Conservation (phyloP, 208 protist genomes). For the Herpetomonas samuelpessoai region DNA sequence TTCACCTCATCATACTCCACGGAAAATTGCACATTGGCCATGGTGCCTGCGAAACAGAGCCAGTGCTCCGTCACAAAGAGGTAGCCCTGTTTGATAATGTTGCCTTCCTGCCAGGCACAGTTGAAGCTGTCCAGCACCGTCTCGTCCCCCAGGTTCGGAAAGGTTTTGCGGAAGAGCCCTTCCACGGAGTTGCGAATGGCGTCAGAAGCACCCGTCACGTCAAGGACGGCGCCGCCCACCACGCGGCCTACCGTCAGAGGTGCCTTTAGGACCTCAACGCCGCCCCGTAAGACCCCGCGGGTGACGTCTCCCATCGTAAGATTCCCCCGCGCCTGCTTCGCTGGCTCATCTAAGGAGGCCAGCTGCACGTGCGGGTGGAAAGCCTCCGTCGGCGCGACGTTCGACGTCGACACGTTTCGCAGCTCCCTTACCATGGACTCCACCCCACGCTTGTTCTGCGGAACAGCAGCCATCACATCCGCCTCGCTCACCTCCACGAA, state of each 20-base stretch:
- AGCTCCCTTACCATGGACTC: background rate
- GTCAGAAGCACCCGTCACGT: constrained; percentile 57
- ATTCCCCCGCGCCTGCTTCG: constrained; percentile 5
- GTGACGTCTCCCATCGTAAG: constrained; percentile 52
- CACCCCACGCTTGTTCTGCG: constrained; percentile 1
- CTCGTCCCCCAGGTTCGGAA: constrained; percentile 50
- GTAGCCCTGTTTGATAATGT: constrained; percentile 45
- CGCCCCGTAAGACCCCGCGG: constrained; percentile 56
- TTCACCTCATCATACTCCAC: constrained; percentile 83
- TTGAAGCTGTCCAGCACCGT: constrained; percentile 61
- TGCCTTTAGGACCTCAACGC: constrained; percentile 59
- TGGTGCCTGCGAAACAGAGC: constrained; percentile 61
- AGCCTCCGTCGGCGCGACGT: constrained; percentile 4
- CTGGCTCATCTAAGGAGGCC: constrained; percentile 53
- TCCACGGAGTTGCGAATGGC: constrained; percentile 68
- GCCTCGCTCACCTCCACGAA: constrained; percentile 49
- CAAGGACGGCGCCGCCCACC: constrained; percentile 62
- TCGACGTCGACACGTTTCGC: background rate
- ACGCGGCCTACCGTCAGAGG: constrained; percentile 64
- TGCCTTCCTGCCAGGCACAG: constrained; percentile 43
- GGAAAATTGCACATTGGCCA: constrained; percentile 38
- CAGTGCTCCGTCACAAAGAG: constrained; percentile 66
- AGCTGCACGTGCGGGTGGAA: constrained; percentile 76
- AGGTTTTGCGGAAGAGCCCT: constrained; percentile 50
- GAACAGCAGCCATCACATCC: constrained; percentile 18